These are phyloP conservation scores for Colletotrichum somersetense DNA, from an alignment of 2,329 filamentous ascomycete species.

Conservation along the genomic window DNA sequence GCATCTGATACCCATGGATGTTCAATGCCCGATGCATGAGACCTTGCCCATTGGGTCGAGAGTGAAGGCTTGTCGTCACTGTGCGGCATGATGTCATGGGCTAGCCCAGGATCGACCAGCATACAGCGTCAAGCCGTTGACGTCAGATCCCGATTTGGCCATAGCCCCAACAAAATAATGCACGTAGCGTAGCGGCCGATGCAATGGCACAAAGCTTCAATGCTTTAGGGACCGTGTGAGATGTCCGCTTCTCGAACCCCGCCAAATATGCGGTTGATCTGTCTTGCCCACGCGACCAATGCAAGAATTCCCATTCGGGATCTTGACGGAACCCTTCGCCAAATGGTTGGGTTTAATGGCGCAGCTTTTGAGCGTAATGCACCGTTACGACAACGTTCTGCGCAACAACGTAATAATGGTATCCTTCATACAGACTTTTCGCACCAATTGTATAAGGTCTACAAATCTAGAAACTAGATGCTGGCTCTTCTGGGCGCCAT, in stretches of 20 bases:
- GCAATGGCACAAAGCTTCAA: not conserved
- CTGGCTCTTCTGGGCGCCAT: conserved; percentile 85
- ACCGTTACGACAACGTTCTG: not conserved
- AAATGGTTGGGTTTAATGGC: not conserved
- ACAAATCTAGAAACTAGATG: conserved; percentile 62
- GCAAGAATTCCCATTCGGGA: not conserved
- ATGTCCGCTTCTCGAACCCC: not conserved
- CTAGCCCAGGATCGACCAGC: conserved; percentile 7
- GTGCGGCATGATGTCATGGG: conserved; percentile 40
- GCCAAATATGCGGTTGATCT: not conserved
- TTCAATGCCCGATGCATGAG: conserved; percentile 6
- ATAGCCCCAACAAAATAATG: conserved; percentile 5
- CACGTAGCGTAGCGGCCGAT: not conserved
- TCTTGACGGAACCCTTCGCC: conserved; percentile 6
- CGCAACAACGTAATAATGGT: not conserved
- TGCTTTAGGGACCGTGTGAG: conserved; percentile 15
- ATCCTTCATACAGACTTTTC: conserved; percentile 13
- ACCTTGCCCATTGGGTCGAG: conserved; percentile 28
- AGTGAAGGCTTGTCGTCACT: conserved; percentile 35
- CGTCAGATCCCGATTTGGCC: conserved; percentile 29
- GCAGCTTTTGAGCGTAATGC: not conserved
- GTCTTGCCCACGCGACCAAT: conserved; percentile 1
- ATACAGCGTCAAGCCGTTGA: conserved; percentile 32
- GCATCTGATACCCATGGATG: conserved; percentile 19
- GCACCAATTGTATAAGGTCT: not conserved